Evolutionary conservation across 192 early-diverging fungal species (phyloP).

Genomic region (Pilobolus umbonatus): DNA sequence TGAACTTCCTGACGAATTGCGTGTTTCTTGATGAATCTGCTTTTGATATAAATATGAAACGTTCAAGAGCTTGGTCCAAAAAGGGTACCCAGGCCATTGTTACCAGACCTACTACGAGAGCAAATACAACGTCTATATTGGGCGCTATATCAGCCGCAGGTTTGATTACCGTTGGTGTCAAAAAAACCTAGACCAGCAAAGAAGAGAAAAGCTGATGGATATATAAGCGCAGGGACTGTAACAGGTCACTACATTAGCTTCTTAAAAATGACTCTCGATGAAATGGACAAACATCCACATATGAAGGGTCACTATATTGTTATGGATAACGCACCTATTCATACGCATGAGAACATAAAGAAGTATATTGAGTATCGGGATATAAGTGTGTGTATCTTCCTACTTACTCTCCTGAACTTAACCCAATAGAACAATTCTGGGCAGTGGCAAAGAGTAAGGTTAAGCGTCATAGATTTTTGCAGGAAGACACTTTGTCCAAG

Average conservation of each 20-base stretch:
- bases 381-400: constrained; percentile 1
- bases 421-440: not conserved
- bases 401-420: constrained; percentile 4
- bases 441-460: constrained; percentile 8
- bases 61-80: constrained; percentile 2
- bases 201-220: constrained; percentile 8
- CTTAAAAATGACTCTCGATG: constrained; percentile 16
- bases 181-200: constrained; percentile 9
- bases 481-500: not conserved
- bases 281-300: constrained; percentile 15
- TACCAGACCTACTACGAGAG: constrained; percentile 7
- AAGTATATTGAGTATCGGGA: not conserved
- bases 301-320: constrained; percentile 11
- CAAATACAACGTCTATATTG: constrained; percentile 16
- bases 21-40: constrained; percentile 21
- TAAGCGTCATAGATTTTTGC: not conserved
- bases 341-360: constrained; percentile 4
- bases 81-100: not conserved
- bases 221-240: constrained; percentile 6
- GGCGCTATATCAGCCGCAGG: constrained; percentile 3
- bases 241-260: constrained; percentile 16
- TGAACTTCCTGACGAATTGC: constrained; percentile 12
- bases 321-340: constrained; percentile 12
- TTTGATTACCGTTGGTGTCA: constrained; percentile 6
- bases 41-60: constrained; percentile 22